A percentile compares a stretch with the other conserved stretches of the same genome.
These are phyloP conservation scores for Amanita molliuscula DNA, from an alignment of 768 basidiomycete genomes.

Conservation along the genomic window DNA sequence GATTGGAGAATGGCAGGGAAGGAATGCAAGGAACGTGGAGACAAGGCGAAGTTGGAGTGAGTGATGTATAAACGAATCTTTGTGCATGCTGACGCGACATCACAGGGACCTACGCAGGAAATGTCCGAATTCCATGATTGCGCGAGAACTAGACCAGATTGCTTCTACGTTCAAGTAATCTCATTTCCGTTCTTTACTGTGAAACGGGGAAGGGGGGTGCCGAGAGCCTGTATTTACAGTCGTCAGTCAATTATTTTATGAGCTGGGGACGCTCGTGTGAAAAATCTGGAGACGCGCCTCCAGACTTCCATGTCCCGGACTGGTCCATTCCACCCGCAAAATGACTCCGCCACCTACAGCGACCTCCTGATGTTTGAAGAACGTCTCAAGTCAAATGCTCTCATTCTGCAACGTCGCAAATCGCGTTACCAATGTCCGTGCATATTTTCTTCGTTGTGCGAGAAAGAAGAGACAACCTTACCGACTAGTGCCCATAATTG, in stretches of 20 bases:
- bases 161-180: slow-evolving; percentile 55
- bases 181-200: background rate
- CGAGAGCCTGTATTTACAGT: background rate
- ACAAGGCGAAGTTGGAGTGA: slow-evolving; percentile 79
- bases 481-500: slow-evolving; percentile 10
- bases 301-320: slow-evolving; percentile 19
- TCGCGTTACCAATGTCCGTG: slow-evolving; percentile 71
- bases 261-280: slow-evolving; percentile 2
- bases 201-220: background rate
- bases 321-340: slow-evolving; percentile 38
- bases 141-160: slow-evolving; percentile 65
- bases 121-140: slow-evolving; percentile 74
- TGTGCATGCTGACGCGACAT: slow-evolving; percentile 5
- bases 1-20: slow-evolving; percentile 86
- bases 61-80: slow-evolving; percentile 15
- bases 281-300: background rate
- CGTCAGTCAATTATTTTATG: background rate
- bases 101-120: slow-evolving; percentile 58
- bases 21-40: slow-evolving; percentile 83
- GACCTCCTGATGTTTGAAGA: slow-evolving; percentile 94
- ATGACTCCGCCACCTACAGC: slow-evolving; percentile 71
- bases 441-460: slow-evolving; percentile 10
- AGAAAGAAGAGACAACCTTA: slow-evolving; percentile 5
- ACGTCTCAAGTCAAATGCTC: slow-evolving; percentile 88
- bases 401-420: slow-evolving; percentile 70